phyloP scores from a whole-genome alignment of 495 filamentous ascomycete genomes.

The Penicillium taxi region DNA sequence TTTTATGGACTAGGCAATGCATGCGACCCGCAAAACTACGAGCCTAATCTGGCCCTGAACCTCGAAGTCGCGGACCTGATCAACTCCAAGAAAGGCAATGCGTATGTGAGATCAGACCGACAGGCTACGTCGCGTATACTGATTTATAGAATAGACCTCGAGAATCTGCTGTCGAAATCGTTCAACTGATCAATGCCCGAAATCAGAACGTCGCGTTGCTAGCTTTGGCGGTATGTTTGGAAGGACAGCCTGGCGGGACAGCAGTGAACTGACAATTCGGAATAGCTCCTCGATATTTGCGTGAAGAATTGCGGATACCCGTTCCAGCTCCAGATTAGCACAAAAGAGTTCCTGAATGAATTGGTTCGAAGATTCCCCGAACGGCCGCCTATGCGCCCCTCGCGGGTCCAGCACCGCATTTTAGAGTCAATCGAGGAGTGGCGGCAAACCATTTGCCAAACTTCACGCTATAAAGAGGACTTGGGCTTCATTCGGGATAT shows the following conservation, averaged over 20 bases:
- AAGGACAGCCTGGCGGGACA: slow-evolving; percentile 13
- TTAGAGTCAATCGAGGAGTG: slow-evolving; percentile 98
- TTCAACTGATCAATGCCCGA: slow-evolving; percentile 89
- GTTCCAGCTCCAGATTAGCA: slow-evolving; percentile 96
- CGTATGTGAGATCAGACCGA: slow-evolving; percentile 46
- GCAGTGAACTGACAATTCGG: slow-evolving; percentile 18
- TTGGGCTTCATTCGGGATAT: slow-evolving; percentile 95
- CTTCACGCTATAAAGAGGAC: slow-evolving; percentile 93
- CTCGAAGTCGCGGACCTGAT: slow-evolving; percentile 95
- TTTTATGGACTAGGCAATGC: slow-evolving; percentile 55
- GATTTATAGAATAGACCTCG: slow-evolving; percentile 52
- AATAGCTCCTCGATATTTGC: slow-evolving; percentile 86
- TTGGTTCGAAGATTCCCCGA: slow-evolving; percentile 94
- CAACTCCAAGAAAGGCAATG: slow-evolving; percentile 95
- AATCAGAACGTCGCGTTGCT: slow-evolving; percentile 91
- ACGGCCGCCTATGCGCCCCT: slow-evolving; percentile 76
- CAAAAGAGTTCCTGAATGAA: slow-evolving; percentile 98
- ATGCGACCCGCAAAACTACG: slow-evolving; percentile 92
- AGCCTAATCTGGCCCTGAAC: slow-evolving; percentile 91
- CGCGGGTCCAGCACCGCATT: slow-evolving; percentile 82
- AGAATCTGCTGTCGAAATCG: slow-evolving; percentile 90
- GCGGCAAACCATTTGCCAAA: slow-evolving; percentile 96
- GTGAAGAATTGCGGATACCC: slow-evolving; percentile 99
- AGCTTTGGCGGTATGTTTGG: slow-evolving; percentile 56
- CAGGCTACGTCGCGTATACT: slow-evolving; percentile 8